phyloP scores from a whole-genome alignment of 257 asterid genomes.

The Nicotiana attenuata region DNA sequence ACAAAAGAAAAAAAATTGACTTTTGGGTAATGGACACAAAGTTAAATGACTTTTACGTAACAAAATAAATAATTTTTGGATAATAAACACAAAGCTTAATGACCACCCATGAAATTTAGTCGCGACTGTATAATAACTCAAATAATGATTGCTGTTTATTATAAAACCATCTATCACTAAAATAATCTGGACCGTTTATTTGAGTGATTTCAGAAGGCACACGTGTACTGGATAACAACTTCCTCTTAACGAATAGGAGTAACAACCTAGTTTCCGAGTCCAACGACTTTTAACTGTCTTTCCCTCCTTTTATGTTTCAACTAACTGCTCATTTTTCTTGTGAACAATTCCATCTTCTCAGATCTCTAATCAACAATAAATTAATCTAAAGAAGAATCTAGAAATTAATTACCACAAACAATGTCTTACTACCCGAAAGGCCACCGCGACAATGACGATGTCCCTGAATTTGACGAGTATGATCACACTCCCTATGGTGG shows the following conservation, averaged over 20 bases:
- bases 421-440: conserved; percentile 20
- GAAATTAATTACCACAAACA: neutral
- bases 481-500: conserved; percentile 91
- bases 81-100: too few relatives aligned
- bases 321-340: neutral
- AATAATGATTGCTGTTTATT: too few relatives aligned
- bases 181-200: neutral
- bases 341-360: neutral
- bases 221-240: neutral
- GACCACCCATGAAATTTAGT: too few relatives aligned
- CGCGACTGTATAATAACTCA: too few relatives aligned
- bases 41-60: too few relatives aligned
- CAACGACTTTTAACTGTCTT: neutral
- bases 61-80: too few relatives aligned
- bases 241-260: neutral
- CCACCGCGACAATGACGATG: conserved; percentile 42
- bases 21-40: too few relatives aligned
- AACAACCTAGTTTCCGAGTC: neutral
- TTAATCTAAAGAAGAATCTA: neutral
- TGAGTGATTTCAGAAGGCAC: neutral
- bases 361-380: neutral
- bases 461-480: conserved; percentile 76
- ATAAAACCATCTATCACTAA: neutral
- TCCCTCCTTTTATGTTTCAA: neutral
- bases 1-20: too few relatives aligned